phyloP scores from a whole-genome alignment of 2,329 filamentous ascomycete genomes.

The Cercospora janseana region DNA sequence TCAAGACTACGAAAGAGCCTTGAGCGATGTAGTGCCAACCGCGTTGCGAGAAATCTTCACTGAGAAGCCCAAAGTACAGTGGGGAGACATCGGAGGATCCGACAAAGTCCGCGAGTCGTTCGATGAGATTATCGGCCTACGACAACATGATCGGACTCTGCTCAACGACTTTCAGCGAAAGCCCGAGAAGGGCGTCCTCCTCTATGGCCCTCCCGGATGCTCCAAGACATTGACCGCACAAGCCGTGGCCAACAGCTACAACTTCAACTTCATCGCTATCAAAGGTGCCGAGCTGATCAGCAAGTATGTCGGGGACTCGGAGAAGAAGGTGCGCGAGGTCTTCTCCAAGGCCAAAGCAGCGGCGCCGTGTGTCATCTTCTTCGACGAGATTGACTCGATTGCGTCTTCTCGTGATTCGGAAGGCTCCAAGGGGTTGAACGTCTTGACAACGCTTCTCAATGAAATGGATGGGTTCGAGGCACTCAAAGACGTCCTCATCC shows the following conservation, averaged over 20 bases:
- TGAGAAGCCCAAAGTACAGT: slow-evolving; percentile 80
- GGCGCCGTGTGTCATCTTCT: slow-evolving; percentile 90
- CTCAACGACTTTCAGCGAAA: slow-evolving; percentile 51
- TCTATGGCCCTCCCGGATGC: slow-evolving; percentile 91
- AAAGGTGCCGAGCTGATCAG: slow-evolving; percentile 91
- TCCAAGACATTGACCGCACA: slow-evolving; percentile 92
- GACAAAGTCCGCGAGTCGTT: slow-evolving; percentile 66
- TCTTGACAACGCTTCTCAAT: slow-evolving; percentile 83
- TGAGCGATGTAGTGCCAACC: slow-evolving; percentile 62
- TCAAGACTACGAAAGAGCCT: slow-evolving; percentile 9
- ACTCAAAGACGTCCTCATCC: slow-evolving; percentile 76
- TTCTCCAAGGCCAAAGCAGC: slow-evolving; percentile 84
- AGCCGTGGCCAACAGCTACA: slow-evolving; percentile 84
- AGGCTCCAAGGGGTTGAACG: slow-evolving; percentile 64
- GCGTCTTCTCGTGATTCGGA: slow-evolving; percentile 55
- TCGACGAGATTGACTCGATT: slow-evolving; percentile 93
- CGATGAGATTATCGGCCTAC: slow-evolving; percentile 53
- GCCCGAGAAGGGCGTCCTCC: slow-evolving; percentile 71
- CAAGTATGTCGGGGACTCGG: slow-evolving; percentile 96
- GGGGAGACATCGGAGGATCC: slow-evolving; percentile 86
- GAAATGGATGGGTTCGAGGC: slow-evolving; percentile 95
- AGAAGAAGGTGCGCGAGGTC: slow-evolving; percentile 78
- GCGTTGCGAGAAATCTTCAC: slow-evolving; percentile 88
- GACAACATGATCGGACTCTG: not conserved
- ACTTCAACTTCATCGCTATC: slow-evolving; percentile 90